These are phyloP conservation scores for Populus pruinosa DNA, from an alignment of 345 rosid genomes.

Conservation along the genomic window DNA sequence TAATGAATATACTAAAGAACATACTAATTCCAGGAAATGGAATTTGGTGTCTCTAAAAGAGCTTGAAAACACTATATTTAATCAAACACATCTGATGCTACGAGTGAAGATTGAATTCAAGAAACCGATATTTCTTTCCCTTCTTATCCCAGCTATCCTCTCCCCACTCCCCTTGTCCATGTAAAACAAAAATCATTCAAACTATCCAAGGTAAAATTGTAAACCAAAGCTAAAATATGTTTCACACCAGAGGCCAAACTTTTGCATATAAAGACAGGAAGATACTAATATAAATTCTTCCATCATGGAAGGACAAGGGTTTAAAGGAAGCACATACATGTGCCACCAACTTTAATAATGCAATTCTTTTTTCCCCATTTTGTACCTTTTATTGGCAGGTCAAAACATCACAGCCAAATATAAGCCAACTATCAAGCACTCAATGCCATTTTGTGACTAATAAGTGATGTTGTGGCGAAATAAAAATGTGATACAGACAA, in stretches of 20 bases:
- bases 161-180: not conserved
- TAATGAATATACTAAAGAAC: not conserved
- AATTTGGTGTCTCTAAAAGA: not conserved
- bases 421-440: not conserved
- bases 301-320: not conserved
- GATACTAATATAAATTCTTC: not conserved
- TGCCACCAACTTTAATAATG: not conserved
- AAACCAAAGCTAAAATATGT: not conserved
- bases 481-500: not conserved
- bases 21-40: not conserved
- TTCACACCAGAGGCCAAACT: not conserved
- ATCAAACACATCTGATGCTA: not conserved
- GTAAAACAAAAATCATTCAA: not conserved
- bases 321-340: not conserved
- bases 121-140: not conserved
- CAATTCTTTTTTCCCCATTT: not conserved
- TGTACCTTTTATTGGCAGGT: not conserved
- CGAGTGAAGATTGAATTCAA: not conserved
- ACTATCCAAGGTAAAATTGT: not conserved
- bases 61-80: not conserved
- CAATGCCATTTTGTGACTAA: not conserved
- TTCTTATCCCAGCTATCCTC: not conserved
- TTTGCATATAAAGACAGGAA: not conserved
- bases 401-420: not conserved
- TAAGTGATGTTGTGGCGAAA: not conserved